phyloP scores from a whole-genome alignment of 257 asterid species.

The Coffea eugenioides region DNA sequence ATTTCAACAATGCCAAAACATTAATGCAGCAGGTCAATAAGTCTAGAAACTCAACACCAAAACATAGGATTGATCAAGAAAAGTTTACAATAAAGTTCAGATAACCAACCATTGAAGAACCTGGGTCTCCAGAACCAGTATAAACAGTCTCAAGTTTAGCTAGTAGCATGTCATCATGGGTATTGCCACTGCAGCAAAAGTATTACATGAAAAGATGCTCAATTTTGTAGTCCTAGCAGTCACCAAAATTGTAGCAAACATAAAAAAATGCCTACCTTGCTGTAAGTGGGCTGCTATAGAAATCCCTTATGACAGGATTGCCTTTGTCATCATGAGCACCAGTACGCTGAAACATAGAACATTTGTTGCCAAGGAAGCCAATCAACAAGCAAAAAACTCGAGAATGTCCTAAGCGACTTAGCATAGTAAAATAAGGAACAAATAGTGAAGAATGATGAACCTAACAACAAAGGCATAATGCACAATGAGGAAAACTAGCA shows the following conservation, averaged over 20 bases:
- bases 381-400: not conserved
- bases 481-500: not conserved
- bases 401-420: too few relatives aligned
- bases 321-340: slow-evolving; percentile 92
- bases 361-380: not conserved
- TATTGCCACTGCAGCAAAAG: slow-evolving; percentile 74
- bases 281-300: slow-evolving; percentile 93
- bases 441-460: too few relatives aligned
- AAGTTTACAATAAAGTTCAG: slow-evolving; percentile 17
- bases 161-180: slow-evolving; percentile 81
- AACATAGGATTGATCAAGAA: not conserved
- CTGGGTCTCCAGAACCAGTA: slow-evolving; percentile 84
- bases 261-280: slow-evolving; percentile 57
- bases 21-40: not conserved
- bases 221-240: not conserved
- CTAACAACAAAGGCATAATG: not conserved
- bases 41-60: not conserved
- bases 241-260: not conserved
- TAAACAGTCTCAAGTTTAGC: slow-evolving; percentile 92
- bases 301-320: slow-evolving; percentile 84
- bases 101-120: slow-evolving; percentile 79
- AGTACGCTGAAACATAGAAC: slow-evolving; percentile 54
- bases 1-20: slow-evolving; percentile 7
- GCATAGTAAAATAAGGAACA: not conserved
- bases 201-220: slow-evolving; percentile 1